phyloP scores from a whole-genome alignment of 2,329 filamentous ascomycete species.

The Alternaria novae-zelandiae region DNA sequence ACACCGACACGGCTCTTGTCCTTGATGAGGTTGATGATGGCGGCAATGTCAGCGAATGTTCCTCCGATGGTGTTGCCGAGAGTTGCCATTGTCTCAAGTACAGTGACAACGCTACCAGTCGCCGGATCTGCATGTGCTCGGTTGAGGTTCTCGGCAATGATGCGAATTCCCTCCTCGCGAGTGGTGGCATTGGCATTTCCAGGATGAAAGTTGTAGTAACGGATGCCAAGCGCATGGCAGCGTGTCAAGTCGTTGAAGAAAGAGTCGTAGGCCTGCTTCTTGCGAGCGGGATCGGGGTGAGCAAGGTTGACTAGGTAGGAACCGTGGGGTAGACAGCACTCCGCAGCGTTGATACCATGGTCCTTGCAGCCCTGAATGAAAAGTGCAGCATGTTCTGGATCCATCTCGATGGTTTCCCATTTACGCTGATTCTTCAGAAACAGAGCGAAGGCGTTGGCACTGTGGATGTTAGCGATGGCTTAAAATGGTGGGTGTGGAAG shows the following conservation, averaged over 20 bases:
- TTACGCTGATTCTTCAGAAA: constrained; percentile 97
- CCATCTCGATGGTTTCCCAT: constrained; percentile 83
- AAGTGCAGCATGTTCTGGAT: constrained; percentile 68
- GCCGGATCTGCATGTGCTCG: constrained; percentile 71
- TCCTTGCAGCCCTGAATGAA: constrained; percentile 74
- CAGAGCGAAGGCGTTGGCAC: constrained; percentile 90
- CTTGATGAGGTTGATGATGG: constrained; percentile 80
- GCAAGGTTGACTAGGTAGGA: constrained; percentile 97
- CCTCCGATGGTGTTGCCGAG: constrained; percentile 83
- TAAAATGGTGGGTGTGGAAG: neutral
- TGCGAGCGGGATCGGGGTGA: constrained; percentile 78
- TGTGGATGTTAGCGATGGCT: constrained; percentile 38
- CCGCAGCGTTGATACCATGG: constrained; percentile 73
- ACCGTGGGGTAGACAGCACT: constrained; percentile 87
- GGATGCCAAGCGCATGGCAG: constrained; percentile 85
- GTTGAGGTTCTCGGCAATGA: constrained; percentile 85
- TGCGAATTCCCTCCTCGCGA: constrained; percentile 71
- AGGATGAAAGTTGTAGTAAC: constrained; percentile 97
- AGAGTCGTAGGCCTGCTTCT: constrained; percentile 80
- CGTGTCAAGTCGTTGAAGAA: constrained; percentile 89
- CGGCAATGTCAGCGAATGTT: constrained; percentile 82
- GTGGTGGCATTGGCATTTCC: constrained; percentile 75
- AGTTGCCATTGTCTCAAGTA: constrained; percentile 96
- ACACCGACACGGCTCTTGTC: constrained; percentile 88
- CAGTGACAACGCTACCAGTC: constrained; percentile 76